phyloP scores from a whole-genome alignment of 352 stramenopile genomes.

The Phytophthora europaea region DNA sequence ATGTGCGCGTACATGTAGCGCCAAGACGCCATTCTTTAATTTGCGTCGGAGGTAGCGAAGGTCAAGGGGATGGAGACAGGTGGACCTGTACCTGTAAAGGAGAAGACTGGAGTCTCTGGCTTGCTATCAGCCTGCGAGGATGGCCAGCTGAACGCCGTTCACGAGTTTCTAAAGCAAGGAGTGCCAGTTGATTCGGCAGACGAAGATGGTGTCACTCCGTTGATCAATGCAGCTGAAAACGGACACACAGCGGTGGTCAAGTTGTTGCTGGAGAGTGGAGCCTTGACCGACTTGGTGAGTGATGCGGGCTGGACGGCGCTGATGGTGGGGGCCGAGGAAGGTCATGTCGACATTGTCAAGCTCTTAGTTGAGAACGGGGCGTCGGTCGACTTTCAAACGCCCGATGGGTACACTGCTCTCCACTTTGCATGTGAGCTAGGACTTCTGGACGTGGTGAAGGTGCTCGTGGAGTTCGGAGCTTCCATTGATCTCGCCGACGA shows the following conservation, averaged over 20 bases:
- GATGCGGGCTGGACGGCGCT: not conserved
- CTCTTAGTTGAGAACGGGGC: not conserved
- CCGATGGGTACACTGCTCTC: not conserved
- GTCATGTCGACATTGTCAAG: not conserved
- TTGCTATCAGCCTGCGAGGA: not conserved
- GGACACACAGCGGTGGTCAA: slow-evolving; percentile 1
- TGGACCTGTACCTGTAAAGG: not conserved
- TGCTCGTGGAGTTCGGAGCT: slow-evolving; percentile 4
- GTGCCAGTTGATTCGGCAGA: not conserved
- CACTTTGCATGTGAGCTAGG: not conserved
- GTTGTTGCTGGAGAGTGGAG: not conserved
- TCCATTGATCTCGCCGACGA: slow-evolving; percentile 1
- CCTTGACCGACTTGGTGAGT: not conserved
- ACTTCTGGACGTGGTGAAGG: slow-evolving; percentile 1
- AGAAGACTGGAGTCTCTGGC: not conserved
- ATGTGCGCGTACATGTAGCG: not conserved
- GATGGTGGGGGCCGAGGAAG: not conserved
- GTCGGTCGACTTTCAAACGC: not conserved
- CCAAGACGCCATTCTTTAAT: not conserved
- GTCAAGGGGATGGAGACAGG: not conserved
- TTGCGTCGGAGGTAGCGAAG: not conserved
- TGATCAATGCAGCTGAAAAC: not conserved
- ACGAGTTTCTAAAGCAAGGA: not conserved
- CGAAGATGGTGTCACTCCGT: not conserved
- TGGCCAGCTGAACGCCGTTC: not conserved